phyloP scores from a whole-genome alignment of 331 rosid genomes.

The Telfairia occidentalis region DNA sequence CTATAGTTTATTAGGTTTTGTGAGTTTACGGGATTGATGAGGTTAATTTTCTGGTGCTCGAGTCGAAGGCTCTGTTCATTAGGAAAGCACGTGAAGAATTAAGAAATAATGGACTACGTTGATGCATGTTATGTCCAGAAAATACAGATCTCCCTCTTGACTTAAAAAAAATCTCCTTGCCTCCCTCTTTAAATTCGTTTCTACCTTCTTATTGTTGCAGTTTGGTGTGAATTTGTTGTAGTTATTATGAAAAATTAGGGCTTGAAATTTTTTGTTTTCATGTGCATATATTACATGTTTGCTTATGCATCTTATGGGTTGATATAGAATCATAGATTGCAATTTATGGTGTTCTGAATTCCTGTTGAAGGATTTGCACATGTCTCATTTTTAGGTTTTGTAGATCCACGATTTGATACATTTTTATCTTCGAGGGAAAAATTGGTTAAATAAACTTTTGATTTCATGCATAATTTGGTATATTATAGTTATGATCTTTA shows the following conservation, averaged over 20 bases:
- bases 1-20: constrained; percentile 39
- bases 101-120: constrained; percentile 92
- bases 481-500: background rate
- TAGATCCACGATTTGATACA: background rate
- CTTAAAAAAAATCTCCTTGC: too few relatives aligned
- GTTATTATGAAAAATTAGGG: background rate
- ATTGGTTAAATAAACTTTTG: background rate
- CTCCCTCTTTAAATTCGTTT: background rate
- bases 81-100: constrained; percentile 97
- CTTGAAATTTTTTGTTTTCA: background rate
- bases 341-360: background rate
- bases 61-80: constrained; percentile 70
- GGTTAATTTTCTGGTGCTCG: constrained; percentile 86
- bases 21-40: constrained; percentile 76
- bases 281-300: background rate
- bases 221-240: background rate
- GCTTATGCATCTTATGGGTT: background rate
- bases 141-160: background rate
- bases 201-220: background rate
- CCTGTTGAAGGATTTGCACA: background rate
- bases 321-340: background rate
- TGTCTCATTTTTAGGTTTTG: background rate
- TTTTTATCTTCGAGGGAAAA: background rate
- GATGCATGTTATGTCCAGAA: too few relatives aligned
- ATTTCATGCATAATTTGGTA: background rate